phyloP scores from a whole-genome alignment of 2,329 filamentous ascomycete species.

The Ophiostoma sp. region DNA sequence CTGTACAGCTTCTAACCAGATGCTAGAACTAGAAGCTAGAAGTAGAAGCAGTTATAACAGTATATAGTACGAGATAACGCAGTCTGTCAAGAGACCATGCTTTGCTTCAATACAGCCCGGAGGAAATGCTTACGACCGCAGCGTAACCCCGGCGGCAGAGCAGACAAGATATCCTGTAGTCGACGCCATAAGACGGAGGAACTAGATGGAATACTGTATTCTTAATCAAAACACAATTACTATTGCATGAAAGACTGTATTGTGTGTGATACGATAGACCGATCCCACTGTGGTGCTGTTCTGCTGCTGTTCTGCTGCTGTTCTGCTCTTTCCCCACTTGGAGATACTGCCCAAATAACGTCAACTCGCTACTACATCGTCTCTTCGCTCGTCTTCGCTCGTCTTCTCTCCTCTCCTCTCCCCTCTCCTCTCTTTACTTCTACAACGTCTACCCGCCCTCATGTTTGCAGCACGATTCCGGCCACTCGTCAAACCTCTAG shows the following conservation, averaged over 20 bases:
- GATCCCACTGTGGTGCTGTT: not conserved
- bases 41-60: not conserved
- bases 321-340: conserved; percentile 3
- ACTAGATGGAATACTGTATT: not conserved
- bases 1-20: not conserved
- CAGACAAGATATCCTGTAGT: not conserved
- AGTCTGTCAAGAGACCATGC: not conserved
- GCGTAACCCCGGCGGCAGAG: not conserved
- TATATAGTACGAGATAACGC: not conserved
- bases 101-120: not conserved
- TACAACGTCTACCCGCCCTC: conserved; percentile 2
- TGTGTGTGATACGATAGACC: not conserved
- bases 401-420: not conserved
- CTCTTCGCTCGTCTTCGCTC: not conserved
- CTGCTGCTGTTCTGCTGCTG: not conserved
- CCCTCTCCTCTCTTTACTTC: too few relatives aligned
- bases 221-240: not conserved
- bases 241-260: not conserved
- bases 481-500: conserved; percentile 4
- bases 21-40: not conserved
- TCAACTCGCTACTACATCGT: conserved; percentile 1
- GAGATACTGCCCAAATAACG: conserved; percentile 8
- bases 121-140: conserved; percentile 3
- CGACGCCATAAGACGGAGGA: not conserved
- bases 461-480: conserved; percentile 16